Base-by-base conservation (phyloP, 2,329 filamentous ascomycete species). In the Botryotinia convoluta region DNA sequence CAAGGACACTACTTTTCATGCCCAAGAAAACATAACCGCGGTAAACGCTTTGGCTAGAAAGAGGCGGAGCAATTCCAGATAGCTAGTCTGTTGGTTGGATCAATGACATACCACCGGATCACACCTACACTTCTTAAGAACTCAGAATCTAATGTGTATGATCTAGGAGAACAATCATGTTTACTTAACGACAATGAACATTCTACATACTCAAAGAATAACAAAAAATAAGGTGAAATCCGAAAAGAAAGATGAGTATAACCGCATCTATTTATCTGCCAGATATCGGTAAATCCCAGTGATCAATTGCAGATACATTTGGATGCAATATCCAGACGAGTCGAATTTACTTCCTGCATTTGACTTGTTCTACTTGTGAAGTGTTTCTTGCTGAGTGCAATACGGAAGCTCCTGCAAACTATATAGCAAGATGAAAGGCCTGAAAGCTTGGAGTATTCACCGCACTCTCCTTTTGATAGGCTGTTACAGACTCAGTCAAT, bases 1-100 rank as follows among this genome's bases (percentile, higher is more conserved):
- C 5, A 18, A 16, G n/a, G 2, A 16, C 4, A n/a, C 12, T 16
- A n/a, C 12, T 29, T 16, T 8, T 16, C 14, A n/a, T 29, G n/a
- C n/a, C 26, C 3, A 16, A n/a, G 48, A n/a, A 14, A 26, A 51
- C 4, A 51, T 5, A 9, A 48, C 9, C 22, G 1, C 22, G 6
- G 9, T 8, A 22, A 14, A n/a, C 4, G 3, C 4, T 3, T 5
- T n/a, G 8, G 4, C 3, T 0, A 14, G 48, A 14, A 51, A n/a
- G 22, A 16, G 10, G 5, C 12, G 5, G 3, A 18, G 51, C n/a
- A 29, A 54, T 29, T 54, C 14, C 14, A 54, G 3, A 29, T 54
- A 18, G 7, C 6, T 16, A 18, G n/a, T 29, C n/a, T 54, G 12
- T 3, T 51, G 22, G 4, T 14, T 29, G n/a, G 14, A 54, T 54